Evolutionary conservation across 805 yeast species (phyloP), one percentile per base, ranked within the genome.

Genomic region (Naumovozyma baii): DNA sequence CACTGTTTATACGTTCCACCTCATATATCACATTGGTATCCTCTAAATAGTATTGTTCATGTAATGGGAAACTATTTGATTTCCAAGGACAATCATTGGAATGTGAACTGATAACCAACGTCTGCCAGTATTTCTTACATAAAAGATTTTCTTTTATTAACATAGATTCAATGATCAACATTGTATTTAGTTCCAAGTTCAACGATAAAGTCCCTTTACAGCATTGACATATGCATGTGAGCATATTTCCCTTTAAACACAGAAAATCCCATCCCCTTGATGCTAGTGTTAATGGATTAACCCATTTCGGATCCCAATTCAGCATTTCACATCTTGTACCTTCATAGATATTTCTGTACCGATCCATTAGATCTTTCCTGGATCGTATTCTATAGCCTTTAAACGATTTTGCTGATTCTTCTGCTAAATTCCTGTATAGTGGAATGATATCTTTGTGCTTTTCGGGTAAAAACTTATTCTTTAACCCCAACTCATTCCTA

Each of bases 261-360:
- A 30, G 36, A 31, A 18, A 18, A 15, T 14, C 31, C 57, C 57
- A 49, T 2, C 55, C 55, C 26, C 45, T 43, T 12, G 51, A 40
- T 15, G 50, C 47, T 25, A 49, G 20, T 8, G 38, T 40, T 22
- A 51, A 36, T 15, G 50, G 48, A 36, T 49, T 49, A 28, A 49
- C 34, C 42, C 46, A 42, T n/a, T 36, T 20, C 10, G 34, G 41
- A 39, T 50, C 48, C 54, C 54, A 50, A n/a, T 36, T 41, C 31
- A 44, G 13, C 32, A 34, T 22, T 4, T 26, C 8, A 3, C 34
- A 38, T 20, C 33, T 40, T 5, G 48, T 43, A 2, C 35, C 45
- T 17, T 42, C 45, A 16, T 43, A 46, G 14, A 47, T 37, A 12
- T 29, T 18, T 19, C 37, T 18, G 28, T 46, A 34, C 18, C 47